Conservation (phyloP, 805 yeast species). For the Candida pseudoglaebosa region DNA sequence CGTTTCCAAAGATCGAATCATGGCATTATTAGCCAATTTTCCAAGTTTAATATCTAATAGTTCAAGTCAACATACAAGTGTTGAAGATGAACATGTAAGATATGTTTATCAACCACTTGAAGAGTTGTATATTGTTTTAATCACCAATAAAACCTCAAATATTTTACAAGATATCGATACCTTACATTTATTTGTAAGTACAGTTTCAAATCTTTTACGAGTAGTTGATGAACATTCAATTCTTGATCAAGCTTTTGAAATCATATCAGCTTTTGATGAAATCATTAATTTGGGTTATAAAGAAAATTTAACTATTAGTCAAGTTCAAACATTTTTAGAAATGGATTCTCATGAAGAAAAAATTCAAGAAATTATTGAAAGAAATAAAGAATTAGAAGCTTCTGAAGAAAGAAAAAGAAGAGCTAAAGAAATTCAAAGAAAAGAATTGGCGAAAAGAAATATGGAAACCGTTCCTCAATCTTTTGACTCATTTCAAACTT, state of each 20-base stretch:
- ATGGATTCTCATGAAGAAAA: conserved; percentile 99
- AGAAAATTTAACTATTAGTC: conserved; percentile 77
- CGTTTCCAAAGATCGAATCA: conserved; percentile 76
- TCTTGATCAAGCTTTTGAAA: conserved; percentile 79
- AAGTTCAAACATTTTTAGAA: conserved; percentile 83
- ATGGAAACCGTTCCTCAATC: conserved; percentile 42
- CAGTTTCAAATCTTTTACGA: conserved; percentile 70
- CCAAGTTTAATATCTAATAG: conserved; percentile 72
- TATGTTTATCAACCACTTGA: conserved; percentile 96
- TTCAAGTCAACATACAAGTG: conserved; percentile 83
- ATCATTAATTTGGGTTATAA: conserved; percentile 84
- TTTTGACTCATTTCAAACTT: conserved; percentile 21
- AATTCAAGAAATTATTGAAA: conserved; percentile 95
- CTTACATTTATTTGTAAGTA: conserved; percentile 76
- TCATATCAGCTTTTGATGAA: conserved; percentile 90
- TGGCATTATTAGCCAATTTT: conserved; percentile 79
- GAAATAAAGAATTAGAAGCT: conserved; percentile 95
- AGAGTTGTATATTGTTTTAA: conserved; percentile 83
- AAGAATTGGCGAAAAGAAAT: conserved; percentile 63
- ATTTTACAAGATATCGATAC: conserved; percentile 94
- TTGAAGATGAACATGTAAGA: conserved; percentile 87
- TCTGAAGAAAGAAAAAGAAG: conserved; percentile 94
- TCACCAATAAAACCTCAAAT: conserved; percentile 87
- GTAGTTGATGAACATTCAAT: conserved; percentile 78
- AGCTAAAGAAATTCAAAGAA: conserved; percentile 85